A percentile compares a stretch with the other conserved stretches of the same genome.
Evolutionary conservation across 306 rosid genomes (phyloP).

Genomic region (Mucuna pruriens): DNA sequence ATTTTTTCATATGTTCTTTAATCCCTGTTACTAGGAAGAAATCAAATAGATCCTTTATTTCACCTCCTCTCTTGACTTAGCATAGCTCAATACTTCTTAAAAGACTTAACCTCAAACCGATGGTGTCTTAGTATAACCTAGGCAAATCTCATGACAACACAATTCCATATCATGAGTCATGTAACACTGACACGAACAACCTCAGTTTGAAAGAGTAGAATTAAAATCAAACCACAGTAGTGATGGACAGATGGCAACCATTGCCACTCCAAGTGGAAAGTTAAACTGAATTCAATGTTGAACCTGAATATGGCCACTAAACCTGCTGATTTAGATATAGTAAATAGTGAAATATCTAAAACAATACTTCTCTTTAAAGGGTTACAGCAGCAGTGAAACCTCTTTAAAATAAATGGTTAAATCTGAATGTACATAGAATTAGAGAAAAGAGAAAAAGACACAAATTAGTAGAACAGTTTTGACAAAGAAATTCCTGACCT

Average conservation of each 20-base stretch:
- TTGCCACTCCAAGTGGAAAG: not conserved
- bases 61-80: not conserved
- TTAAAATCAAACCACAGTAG: not conserved
- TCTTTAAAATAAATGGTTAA: conserved; percentile 2
- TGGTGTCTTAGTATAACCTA: not conserved
- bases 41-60: not conserved
- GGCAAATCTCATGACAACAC: not conserved
- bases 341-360: not conserved
- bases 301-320: not conserved
- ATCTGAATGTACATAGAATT: conserved; percentile 18
- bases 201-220: not conserved
- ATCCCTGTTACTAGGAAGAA: not conserved
- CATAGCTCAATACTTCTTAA: not conserved
- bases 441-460: not conserved
- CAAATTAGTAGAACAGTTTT: not conserved
- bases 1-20: not conserved
- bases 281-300: not conserved
- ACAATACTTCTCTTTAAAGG: conserved; percentile 2
- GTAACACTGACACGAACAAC: not conserved
- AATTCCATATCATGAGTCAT: not conserved
- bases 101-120: not conserved
- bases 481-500: conserved; percentile 62
- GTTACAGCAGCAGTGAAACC: conserved; percentile 8
- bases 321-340: not conserved
- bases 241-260: not conserved